These are phyloP conservation scores for Pythium monospermum DNA, from an alignment of 352 stramenopile genomes.

Conservation along the genomic window DNA sequence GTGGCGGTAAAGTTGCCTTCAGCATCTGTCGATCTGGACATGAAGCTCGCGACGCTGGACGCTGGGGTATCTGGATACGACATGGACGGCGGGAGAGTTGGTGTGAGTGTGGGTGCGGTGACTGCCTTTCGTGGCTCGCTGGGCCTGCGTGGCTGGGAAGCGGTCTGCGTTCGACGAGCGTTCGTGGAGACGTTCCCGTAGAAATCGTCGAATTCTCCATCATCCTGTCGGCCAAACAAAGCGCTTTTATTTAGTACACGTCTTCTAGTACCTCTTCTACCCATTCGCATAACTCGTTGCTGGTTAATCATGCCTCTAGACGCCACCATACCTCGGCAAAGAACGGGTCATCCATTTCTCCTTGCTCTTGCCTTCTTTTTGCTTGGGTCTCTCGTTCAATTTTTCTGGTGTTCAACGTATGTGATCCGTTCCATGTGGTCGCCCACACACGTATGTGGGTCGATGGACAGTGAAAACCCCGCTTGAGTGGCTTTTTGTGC, in stretches of 20 bases:
- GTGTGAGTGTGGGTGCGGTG: background rate
- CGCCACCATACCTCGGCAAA: constrained; percentile 33
- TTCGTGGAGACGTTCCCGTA: constrained; percentile 27
- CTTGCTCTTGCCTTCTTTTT: constrained; percentile 6
- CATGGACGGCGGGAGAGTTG: too few relatives aligned
- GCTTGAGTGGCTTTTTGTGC: background rate
- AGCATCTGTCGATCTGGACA: constrained; percentile 17
- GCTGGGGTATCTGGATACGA: constrained; percentile 20
- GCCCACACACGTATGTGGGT: constrained; percentile 5
- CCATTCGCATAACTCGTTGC: too few relatives aligned
- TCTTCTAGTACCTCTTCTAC: too few relatives aligned
- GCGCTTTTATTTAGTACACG: too few relatives aligned
- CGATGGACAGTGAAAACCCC: background rate
- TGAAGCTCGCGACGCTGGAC: constrained; percentile 21
- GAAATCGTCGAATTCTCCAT: constrained; percentile 74
- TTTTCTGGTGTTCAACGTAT: constrained; percentile 14
- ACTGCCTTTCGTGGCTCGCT: background rate
- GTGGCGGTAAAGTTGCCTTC: constrained; percentile 6
- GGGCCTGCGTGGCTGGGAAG: constrained; percentile 1
- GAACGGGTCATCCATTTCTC: constrained; percentile 39
- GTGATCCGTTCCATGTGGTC: constrained; percentile 6
- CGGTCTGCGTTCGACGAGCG: constrained; percentile 11
- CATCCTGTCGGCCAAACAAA: constrained; percentile 32
- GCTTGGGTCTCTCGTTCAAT: background rate
- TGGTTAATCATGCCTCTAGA: background rate